Base-by-base conservation (phyloP, 306 rosid species). In the Bauhinia variegata region DNA sequence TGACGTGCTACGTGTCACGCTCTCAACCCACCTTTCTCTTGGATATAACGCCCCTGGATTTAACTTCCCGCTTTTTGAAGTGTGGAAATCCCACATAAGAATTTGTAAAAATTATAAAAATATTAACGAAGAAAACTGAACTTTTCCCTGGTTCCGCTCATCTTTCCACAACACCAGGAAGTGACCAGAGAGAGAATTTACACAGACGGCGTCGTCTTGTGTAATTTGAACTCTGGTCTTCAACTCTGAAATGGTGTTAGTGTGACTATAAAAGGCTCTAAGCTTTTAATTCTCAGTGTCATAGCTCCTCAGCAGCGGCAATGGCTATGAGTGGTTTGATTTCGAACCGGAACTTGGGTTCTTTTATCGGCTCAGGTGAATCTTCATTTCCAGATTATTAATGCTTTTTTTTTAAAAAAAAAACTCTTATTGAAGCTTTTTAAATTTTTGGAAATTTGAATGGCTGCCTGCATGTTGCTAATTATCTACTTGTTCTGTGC, bases 241-340 rank as follows among this genome's bases (percentile, higher is more conserved):
- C 12, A 71, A 31, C 18, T 67, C 71, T 75, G 78, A 71, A 10
- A 71, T 67, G 73, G 58, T 39, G n/a, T 74, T 67, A 70, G 58
- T 39, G n/a, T 74, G 50, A 61, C 1, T 37, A 33, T 23, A 23
- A 23, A 5, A 3, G 41, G 41, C 37, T 52, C 43, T 31, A 19
- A 8, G 17, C 57, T 11, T 7, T 50, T 23, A 23, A 3, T 23
- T 31, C 23, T 36, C 54, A n/a, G 43, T 16, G 41, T 23, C 33
- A 31, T 6, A 44, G 42, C 17, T 57, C 30, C 23, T 55, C 43
- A 11, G 12, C 28, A 11, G 12, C 28, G 11, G 11, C 75, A 79
- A 92, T 92, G 95, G 86, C 86, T 68, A 80, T 92, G 70, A 86
- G 83, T 13, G 84, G 88, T 70, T 76, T 86, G 16, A 77, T 92